These are phyloP conservation scores for Capsaspora owczarzaki DNA, from an alignment of 78 protist species.

Conservation along the genomic window DNA sequence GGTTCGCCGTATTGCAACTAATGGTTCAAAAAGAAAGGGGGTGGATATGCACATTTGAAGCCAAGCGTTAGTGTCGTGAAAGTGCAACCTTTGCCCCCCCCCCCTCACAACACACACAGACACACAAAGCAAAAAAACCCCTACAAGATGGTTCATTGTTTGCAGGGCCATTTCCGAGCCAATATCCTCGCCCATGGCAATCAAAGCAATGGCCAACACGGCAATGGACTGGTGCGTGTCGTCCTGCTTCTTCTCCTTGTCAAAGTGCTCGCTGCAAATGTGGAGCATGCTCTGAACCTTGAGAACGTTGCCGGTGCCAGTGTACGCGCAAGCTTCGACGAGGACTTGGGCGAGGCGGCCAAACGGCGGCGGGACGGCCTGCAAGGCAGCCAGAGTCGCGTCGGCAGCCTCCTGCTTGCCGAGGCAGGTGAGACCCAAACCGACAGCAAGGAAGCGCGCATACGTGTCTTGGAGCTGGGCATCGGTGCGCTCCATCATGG, in stretches of 20 bases:
- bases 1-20: constrained; percentile 59
- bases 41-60: background rate
- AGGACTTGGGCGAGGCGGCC: background rate
- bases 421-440: constrained; percentile 70
- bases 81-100: too few species aligned
- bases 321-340: constrained; percentile 88
- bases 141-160: constrained; percentile 77
- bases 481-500: constrained; percentile 35
- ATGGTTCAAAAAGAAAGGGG: too few species aligned
- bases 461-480: constrained; percentile 3
- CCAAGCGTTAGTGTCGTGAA: background rate
- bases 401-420: constrained; percentile 70
- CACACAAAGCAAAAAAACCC: background rate
- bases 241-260: constrained; percentile 32
- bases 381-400: constrained; percentile 55
- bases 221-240: constrained; percentile 59
- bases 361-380: constrained; percentile 36
- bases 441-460: constrained; percentile 54
- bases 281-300: constrained; percentile 78
- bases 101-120: too few species aligned
- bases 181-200: constrained; percentile 94
- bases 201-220: constrained; percentile 79
- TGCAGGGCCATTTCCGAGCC: constrained; percentile 90
- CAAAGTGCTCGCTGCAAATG: constrained; percentile 62
- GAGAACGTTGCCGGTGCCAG: constrained; percentile 95